Evolutionary conservation across 257 asterid genomes (phyloP).

Genomic region (Avicennia marina): DNA sequence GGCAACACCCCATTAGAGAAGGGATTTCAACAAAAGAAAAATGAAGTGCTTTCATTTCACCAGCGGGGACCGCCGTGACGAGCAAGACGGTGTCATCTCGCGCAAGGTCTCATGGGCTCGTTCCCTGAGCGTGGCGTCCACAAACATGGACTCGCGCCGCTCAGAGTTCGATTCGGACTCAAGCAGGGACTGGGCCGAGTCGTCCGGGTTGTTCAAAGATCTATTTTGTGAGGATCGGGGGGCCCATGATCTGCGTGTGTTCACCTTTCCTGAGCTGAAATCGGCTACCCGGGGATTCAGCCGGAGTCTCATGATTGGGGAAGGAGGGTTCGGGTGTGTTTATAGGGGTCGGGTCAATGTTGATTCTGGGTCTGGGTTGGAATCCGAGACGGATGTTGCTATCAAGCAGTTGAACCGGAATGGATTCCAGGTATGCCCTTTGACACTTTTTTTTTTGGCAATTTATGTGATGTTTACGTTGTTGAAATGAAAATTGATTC

Average conservation of each 20-base stretch:
- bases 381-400: constrained; percentile 54
- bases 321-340: constrained; percentile 92
- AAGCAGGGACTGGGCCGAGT: constrained; percentile 58
- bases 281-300: constrained; percentile 71
- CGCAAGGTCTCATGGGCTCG: constrained; percentile 78
- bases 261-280: constrained; percentile 67
- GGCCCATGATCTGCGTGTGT: constrained; percentile 67
- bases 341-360: constrained; percentile 55
- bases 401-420: constrained; percentile 83
- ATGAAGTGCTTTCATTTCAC: constrained; percentile 93
- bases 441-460: no score
- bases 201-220: constrained; percentile 52
- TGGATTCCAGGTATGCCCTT: constrained; percentile 92
- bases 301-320: constrained; percentile 70
- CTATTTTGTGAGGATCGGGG: constrained; percentile 54
- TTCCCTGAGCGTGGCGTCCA: constrained; percentile 83
- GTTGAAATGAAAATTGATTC: no score
- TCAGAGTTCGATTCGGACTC: constrained; percentile 74
- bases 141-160: constrained; percentile 56
- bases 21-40: no score
- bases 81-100: constrained; percentile 32
- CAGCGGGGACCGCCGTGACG: constrained; percentile 39
- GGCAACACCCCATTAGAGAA: no score
- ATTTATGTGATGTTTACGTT: no score
- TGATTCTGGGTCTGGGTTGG: constrained; percentile 26